A percentile compares a stretch with the other conserved stretches of the same genome.
Conservation (phyloP, 441 rosid genomes). For the Adansonia gregorii region DNA sequence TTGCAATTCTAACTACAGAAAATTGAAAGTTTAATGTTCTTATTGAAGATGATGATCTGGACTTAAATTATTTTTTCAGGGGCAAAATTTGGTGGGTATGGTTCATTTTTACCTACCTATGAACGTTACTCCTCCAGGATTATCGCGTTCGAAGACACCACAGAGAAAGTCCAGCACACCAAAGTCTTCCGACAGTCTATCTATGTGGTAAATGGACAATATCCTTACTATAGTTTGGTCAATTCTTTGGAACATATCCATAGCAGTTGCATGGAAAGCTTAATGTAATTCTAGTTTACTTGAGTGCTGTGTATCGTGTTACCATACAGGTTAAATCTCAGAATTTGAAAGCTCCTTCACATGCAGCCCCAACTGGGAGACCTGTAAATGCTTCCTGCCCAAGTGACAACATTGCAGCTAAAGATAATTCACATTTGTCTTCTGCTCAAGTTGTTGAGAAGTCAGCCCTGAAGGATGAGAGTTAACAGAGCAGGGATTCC, state of each 20-base stretch:
- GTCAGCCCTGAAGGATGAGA: slow-evolving; percentile 29
- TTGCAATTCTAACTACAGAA: slow-evolving; percentile 16
- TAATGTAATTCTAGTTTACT: slow-evolving; percentile 29
- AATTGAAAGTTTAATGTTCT: slow-evolving; percentile 1
- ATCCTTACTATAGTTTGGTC: slow-evolving; percentile 18
- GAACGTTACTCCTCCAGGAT: slow-evolving; percentile 35
- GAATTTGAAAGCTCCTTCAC: slow-evolving; percentile 39
- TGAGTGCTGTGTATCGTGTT: slow-evolving; percentile 37
- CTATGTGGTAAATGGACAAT: slow-evolving; percentile 39
- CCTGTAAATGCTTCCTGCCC: slow-evolving; percentile 32
- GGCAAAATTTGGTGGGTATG: slow-evolving; percentile 54
- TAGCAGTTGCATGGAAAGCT: slow-evolving; percentile 13
- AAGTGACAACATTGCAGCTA: slow-evolving; percentile 38
- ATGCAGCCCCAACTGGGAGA: slow-evolving; percentile 27
- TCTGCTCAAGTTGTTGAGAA: slow-evolving; percentile 35
- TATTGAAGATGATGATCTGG: slow-evolving; percentile 25
- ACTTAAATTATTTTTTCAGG: slow-evolving; percentile 49
- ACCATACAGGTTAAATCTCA: slow-evolving; percentile 44
- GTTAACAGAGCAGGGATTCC: slow-evolving; percentile 31
- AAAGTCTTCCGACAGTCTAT: slow-evolving; percentile 44
- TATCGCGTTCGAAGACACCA: slow-evolving; percentile 38
- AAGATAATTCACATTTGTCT: slow-evolving; percentile 29
- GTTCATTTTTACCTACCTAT: slow-evolving; percentile 56
- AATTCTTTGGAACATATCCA: slow-evolving; percentile 21
- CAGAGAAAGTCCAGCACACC: slow-evolving; percentile 29